A percentile compares a stretch with the other conserved stretches of the same genome.
These are phyloP conservation scores for Xylaria hypoxylon DNA, from an alignment of 2,329 filamentous ascomycete genomes.

Conservation along the genomic window DNA sequence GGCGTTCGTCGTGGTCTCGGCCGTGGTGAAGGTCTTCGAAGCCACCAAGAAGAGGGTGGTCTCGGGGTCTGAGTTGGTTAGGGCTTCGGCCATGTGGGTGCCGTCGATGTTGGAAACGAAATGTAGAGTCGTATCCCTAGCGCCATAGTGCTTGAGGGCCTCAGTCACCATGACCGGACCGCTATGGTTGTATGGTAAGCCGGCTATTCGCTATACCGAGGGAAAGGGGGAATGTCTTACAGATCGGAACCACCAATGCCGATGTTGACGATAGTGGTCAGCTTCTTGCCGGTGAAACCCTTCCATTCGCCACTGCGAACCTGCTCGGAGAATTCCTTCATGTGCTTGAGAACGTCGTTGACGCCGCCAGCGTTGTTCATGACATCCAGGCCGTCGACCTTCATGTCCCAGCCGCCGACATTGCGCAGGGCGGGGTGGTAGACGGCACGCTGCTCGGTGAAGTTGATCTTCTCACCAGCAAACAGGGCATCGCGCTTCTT, in stretches of 20 bases:
- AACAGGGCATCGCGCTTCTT: conserved; percentile 98
- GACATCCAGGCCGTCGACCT: conserved; percentile 92
- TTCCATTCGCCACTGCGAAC: conserved; percentile 96
- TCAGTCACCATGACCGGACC: conserved; percentile 99
- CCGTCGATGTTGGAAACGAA: conserved; percentile 99
- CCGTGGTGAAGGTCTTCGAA: conserved; percentile 99
- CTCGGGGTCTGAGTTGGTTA: conserved; percentile 89
- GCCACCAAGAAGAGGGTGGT: conserved; percentile 99
- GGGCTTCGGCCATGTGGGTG: conserved; percentile 95
- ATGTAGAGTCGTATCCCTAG: conserved; percentile 87
- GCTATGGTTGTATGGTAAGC: conserved; percentile 58
- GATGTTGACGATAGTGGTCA: conserved; percentile 96
- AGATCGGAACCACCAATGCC: conserved; percentile 98
- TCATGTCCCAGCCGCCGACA: conserved; percentile 80
- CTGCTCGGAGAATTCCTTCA: conserved; percentile 98
- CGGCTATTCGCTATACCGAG: not conserved
- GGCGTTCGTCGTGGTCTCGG: conserved; percentile 96
- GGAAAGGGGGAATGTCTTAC: conserved; percentile 66
- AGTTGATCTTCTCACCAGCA: conserved; percentile 98
- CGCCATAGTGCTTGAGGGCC: conserved; percentile 93
- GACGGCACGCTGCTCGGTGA: conserved; percentile 95
- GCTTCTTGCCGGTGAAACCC: conserved; percentile 96
- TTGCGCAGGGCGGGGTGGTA: conserved; percentile 97
- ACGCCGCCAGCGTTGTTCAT: conserved; percentile 90
- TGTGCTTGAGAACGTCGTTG: conserved; percentile 91